phyloP scores from a whole-genome alignment of 495 filamentous ascomycete species.

The Bathelium albidoporum region DNA sequence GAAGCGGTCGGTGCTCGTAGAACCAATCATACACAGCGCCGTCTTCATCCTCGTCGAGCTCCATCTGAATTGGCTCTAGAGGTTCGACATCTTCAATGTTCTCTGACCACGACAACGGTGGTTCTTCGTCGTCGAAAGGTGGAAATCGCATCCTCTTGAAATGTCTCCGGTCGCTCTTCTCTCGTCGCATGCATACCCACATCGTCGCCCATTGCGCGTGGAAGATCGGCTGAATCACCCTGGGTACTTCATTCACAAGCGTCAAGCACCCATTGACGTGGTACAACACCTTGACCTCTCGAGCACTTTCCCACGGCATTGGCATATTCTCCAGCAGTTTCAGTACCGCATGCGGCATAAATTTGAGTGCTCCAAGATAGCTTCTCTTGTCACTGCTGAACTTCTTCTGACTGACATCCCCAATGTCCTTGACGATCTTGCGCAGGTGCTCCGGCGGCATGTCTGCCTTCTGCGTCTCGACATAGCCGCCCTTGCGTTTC shows the following conservation, averaged over 20 bases:
- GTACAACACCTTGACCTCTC: slow-evolving; percentile 96
- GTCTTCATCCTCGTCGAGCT: slow-evolving; percentile 94
- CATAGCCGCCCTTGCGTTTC: slow-evolving; percentile 90
- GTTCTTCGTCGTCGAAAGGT: slow-evolving; percentile 98
- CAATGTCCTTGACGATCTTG: slow-evolving; percentile 97
- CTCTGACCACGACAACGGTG: slow-evolving; percentile 93
- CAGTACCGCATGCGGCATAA: slow-evolving; percentile 99
- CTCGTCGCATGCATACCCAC: slow-evolving; percentile 97
- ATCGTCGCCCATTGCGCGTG: slow-evolving; percentile 99
- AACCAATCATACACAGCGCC: slow-evolving; percentile 89
- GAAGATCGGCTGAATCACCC: slow-evolving; percentile 97
- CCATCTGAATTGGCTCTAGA: slow-evolving; percentile 97
- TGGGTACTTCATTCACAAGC: slow-evolving; percentile 89
- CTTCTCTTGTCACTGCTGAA: slow-evolving; percentile 98
- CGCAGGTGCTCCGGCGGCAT: slow-evolving; percentile 98
- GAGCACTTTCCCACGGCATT: slow-evolving; percentile 96
- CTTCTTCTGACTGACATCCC: slow-evolving; percentile 98
- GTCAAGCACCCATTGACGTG: slow-evolving; percentile 98
- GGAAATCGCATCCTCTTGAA: slow-evolving; percentile 99
- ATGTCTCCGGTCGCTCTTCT: slow-evolving; percentile 91
- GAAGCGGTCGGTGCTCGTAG: slow-evolving; percentile 86
- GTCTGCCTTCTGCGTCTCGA: slow-evolving; percentile 96
- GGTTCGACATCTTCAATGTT: slow-evolving; percentile 99
- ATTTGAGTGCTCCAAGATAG: slow-evolving; percentile 95
- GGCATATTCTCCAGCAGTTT: slow-evolving; percentile 99